A percentile compares a stretch with the other conserved stretches of the same genome.
Conservation (phyloP, 2,329 filamentous ascomycete species). For the Rugonectria rugulosa region DNA sequence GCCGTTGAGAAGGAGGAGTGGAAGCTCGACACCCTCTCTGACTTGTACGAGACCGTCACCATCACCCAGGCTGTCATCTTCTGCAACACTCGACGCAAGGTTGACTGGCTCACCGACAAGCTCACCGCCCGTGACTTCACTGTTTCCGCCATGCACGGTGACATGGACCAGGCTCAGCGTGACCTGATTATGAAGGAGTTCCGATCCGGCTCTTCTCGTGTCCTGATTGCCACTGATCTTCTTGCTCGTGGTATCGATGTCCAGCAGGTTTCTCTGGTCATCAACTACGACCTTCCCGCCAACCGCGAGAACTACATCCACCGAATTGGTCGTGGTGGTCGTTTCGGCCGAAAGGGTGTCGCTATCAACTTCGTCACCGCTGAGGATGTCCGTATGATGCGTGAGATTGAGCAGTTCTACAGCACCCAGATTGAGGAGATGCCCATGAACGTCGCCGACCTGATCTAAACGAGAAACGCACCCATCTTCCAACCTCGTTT, state of each 20-base stretch:
- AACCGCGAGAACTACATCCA: slow-evolving; percentile 99
- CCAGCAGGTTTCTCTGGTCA: slow-evolving; percentile 98
- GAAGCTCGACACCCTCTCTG: slow-evolving; percentile 99
- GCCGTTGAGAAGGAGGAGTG: slow-evolving; percentile 99
- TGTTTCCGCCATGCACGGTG: slow-evolving; percentile 99
- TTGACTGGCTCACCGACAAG: slow-evolving; percentile 99
- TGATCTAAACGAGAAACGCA: slow-evolving; percentile 64
- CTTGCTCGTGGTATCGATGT: slow-evolving; percentile 99
- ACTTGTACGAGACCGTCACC: slow-evolving; percentile 98
- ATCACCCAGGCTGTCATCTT: slow-evolving; percentile 99
- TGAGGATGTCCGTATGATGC: slow-evolving; percentile 99
- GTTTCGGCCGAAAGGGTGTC: slow-evolving; percentile 99
- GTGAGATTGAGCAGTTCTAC: slow-evolving; percentile 99
- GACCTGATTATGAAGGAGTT: slow-evolving; percentile 99
- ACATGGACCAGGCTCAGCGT: slow-evolving; percentile 98
- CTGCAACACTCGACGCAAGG: slow-evolving; percentile 99
- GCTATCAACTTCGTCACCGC: slow-evolving; percentile 99
- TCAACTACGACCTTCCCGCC: slow-evolving; percentile 99
- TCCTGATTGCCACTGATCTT: slow-evolving; percentile 97
- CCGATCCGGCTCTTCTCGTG: slow-evolving; percentile 97
- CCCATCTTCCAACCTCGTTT: slow-evolving; percentile 35
- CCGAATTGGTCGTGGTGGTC: slow-evolving; percentile 98
- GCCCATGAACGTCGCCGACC: slow-evolving; percentile 91
- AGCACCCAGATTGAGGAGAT: slow-evolving; percentile 99
- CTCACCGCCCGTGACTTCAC: slow-evolving; percentile 98